Evolutionary conservation across 208 protist species (phyloP), one percentile per base, ranked within the genome.

Genomic region (Kentomonas sorsogonicus): DNA sequence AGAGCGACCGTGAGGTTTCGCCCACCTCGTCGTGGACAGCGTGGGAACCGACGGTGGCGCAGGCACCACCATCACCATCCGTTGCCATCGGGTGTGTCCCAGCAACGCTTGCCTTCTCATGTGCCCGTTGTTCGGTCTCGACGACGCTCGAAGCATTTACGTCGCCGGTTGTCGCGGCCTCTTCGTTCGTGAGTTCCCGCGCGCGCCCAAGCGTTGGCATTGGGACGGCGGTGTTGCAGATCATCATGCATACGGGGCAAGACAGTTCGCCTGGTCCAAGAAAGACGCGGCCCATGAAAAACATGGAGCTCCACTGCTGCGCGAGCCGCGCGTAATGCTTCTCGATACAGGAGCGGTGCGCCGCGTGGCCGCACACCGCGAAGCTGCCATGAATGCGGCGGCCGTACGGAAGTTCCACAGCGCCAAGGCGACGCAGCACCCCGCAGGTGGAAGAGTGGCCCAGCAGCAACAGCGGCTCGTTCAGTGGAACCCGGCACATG

Each of bases 171-270:
- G 22, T 40, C 9, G 44, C 33, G 26, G 1, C 16, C 16, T 41
- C 38, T n/a, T 22, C 46, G 41, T 13, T 38, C 33, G 58, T 18
- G 31, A n/a, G n/a, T n/a, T n/a, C n/a, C n/a, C n/a, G n/a, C n/a
- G n/a, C n/a, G 46, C 15, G 34, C 18, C 26, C 22, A 23, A 86
- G 61, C 15, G 52, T 20, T 4, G 83, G 83, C 38, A 86, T 44
- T 10, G 79, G 83, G 38, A 54, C 65, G 16, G 83, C 53, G 23
- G 66, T 45, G 0, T 69, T 84, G 31, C 75, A 76, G 39, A 85
- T 73, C 64, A 81, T 85, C 45, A 74, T 44, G 53, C 83, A 87
- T 23, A 87, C 56, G 1, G 83, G 79, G 55, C 83, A 91, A 53
- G 60, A 69, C 45, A 87, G 79, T 36, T 86, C 77, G 26, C 60